phyloP scores from a whole-genome alignment of 2,329 filamentous ascomycete genomes.

The Escovopsis sp. region DNA sequence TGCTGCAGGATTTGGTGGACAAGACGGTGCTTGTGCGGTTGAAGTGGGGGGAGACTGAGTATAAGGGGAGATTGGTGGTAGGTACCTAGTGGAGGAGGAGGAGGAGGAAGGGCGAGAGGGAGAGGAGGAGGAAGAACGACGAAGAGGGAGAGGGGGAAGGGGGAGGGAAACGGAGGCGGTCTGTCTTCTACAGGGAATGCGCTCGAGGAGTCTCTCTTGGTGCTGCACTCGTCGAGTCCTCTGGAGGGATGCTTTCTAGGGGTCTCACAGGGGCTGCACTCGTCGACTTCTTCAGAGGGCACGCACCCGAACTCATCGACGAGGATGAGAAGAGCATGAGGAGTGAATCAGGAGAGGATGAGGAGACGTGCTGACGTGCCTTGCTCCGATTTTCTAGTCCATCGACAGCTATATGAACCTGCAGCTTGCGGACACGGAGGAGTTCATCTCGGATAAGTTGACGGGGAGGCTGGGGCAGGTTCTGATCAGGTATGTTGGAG shows the following conservation, averaged over 20 bases:
- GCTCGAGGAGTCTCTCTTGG: no score
- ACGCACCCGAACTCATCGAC: no score
- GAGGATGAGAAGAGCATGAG: no score
- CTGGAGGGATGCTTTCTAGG: no score
- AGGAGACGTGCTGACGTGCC: background rate
- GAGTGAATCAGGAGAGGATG: no score
- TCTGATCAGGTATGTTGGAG: slow-evolving; percentile 54
- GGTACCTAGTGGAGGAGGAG: background rate
- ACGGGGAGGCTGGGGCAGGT: slow-evolving; percentile 80
- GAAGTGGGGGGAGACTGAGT: slow-evolving; percentile 97
- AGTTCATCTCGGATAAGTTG: slow-evolving; percentile 78
- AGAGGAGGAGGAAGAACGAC: no score
- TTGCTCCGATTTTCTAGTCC: slow-evolving; percentile 27
- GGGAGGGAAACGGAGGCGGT: no score
- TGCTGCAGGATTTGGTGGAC: slow-evolving; percentile 87
- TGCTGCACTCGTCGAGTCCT: no score
- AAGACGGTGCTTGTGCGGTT: slow-evolving; percentile 81
- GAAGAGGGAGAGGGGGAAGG: no score
- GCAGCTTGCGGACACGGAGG: slow-evolving; percentile 77
- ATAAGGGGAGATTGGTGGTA: slow-evolving; percentile 72
- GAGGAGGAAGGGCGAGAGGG: background rate
- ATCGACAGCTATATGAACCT: slow-evolving; percentile 99
- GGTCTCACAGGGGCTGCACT: no score
- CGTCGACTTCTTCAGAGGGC: no score
- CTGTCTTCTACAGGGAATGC: no score